Evolutionary conservation across 2,329 filamentous ascomycete species (phyloP).

Genomic region (Exophiala xenobiotica): DNA sequence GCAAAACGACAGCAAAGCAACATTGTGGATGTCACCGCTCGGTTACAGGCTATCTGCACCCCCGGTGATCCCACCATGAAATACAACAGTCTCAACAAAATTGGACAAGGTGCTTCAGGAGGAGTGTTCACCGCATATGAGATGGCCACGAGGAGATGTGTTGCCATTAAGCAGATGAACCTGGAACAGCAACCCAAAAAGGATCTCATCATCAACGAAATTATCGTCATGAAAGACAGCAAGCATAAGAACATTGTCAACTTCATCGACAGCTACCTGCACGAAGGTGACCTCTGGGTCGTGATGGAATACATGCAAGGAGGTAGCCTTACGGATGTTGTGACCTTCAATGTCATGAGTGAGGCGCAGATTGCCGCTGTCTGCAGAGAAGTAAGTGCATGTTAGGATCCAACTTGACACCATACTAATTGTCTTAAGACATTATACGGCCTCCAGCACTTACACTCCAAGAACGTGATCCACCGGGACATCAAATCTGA

Average conservation of each 20-base stretch:
- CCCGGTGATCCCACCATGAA: conserved; percentile 84
- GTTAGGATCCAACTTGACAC: neutral
- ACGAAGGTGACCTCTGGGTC: conserved; percentile 90
- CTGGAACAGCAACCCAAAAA: conserved; percentile 98
- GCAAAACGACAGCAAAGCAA: conserved; percentile 75
- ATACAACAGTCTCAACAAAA: conserved; percentile 87
- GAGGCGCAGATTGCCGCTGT: conserved; percentile 96
- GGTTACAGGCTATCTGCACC: conserved; percentile 85
- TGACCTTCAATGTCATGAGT: conserved; percentile 99
- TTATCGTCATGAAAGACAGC: conserved; percentile 98
- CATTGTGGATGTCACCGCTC: conserved; percentile 75
- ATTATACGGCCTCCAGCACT: conserved; percentile 83
- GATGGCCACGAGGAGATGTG: conserved; percentile 76
- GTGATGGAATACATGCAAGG: conserved; percentile 99
- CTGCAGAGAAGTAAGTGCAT: conserved; percentile 69
- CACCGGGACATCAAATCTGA: conserved; percentile 99
- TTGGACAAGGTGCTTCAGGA: conserved; percentile 94
- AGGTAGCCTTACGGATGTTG: conserved; percentile 93
- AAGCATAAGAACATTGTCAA: conserved; percentile 99
- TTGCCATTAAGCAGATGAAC: conserved; percentile 99
- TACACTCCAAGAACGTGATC: conserved; percentile 97
- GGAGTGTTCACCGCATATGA: conserved; percentile 93
- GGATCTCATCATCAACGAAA: conserved; percentile 98
- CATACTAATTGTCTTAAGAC: conserved; percentile 53
- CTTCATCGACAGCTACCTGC: conserved; percentile 95